Base-by-base conservation (phyloP, 208 protist genomes). In the Leishmania turanica region DNA sequence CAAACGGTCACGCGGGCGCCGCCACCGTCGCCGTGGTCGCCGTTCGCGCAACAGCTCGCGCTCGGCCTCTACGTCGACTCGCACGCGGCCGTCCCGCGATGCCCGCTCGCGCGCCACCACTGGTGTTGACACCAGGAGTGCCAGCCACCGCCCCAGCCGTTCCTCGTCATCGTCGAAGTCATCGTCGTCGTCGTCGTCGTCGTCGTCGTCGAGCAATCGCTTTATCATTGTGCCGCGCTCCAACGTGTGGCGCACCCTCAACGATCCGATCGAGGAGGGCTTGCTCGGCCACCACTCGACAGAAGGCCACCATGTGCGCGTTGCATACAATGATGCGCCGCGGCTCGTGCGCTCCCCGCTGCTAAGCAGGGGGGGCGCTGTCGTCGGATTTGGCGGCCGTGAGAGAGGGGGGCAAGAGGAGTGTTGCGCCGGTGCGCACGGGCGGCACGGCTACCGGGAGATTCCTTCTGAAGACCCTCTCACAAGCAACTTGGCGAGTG, bases 191-290 rank as follows among this genome's bases (percentile, higher is more conserved):
- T 87, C 64, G 21, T 84, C 37, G 37, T 37, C 78, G 40, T 89
- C 82, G 56, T 87, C 78, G 40, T 89, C 82, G 56, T 87, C 64
- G 24, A 60, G 37, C 3, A 86, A 90, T 42, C 85, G 81, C 45
- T 94, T 93, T 74, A 94, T 96, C 56, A 86, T 94, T 54, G 86
- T 94, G 21, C 91, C 89, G 5, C 89, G 91, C 31, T 85, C 93
- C 5, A 89, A 90, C 19, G 87, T 96, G n/a, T 96, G 93, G 93
- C 87, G 87, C 54, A 82, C 80, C 37, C 88, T 96, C 40, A 64
- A 89, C 60, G 54, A 92, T 11, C 49, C 83, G 31, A 66, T 75
- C 47, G 70, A 89, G 15, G 73, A 84, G 58, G 49, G 42, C 72
- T 69, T 75, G 31, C 58, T 64, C 70, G 42, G 71, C 54, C 78